These are phyloP conservation scores for Fusarium odoratissimum DNA, from an alignment of 2,329 filamentous ascomycete genomes.

Conservation along the genomic window DNA sequence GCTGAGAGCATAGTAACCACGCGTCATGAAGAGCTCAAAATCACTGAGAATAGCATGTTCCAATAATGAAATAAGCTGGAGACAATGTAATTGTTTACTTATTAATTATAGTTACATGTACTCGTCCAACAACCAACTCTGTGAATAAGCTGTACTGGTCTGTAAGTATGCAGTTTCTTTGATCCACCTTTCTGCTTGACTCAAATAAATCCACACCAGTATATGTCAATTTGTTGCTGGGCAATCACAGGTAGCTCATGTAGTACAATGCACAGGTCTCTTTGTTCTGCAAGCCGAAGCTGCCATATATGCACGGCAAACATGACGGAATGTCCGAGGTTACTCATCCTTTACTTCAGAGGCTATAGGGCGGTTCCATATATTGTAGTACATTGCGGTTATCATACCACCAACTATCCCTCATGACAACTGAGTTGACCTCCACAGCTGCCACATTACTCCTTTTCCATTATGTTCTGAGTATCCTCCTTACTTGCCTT, in stretches of 20 bases:
- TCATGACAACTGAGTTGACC: background rate
- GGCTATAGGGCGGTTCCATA: background rate
- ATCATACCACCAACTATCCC: background rate
- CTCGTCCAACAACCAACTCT: rapidly evolving
- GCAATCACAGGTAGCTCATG: background rate
- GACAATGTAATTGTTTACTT: background rate
- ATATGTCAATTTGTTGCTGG: background rate
- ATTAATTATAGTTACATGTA: rapidly evolving
- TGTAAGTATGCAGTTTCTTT: background rate
- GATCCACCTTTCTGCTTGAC: background rate
- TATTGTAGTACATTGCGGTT: background rate
- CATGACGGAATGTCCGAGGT: background rate
- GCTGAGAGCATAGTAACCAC: constrained; percentile 45
- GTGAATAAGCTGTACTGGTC: too few relatives aligned
- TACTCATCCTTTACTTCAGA: background rate
- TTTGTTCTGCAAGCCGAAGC: background rate
- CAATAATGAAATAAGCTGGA: background rate
- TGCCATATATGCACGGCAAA: background rate
- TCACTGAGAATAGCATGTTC: background rate
- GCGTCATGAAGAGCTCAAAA: constrained; percentile 20
- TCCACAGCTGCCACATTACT: background rate
- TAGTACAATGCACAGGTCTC: background rate
- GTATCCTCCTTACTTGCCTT: background rate
- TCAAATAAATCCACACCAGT: background rate
- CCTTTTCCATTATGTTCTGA: background rate